These are phyloP conservation scores for Penicillium angulare DNA, from an alignment of 495 filamentous ascomycete genomes.

Conservation along the genomic window DNA sequence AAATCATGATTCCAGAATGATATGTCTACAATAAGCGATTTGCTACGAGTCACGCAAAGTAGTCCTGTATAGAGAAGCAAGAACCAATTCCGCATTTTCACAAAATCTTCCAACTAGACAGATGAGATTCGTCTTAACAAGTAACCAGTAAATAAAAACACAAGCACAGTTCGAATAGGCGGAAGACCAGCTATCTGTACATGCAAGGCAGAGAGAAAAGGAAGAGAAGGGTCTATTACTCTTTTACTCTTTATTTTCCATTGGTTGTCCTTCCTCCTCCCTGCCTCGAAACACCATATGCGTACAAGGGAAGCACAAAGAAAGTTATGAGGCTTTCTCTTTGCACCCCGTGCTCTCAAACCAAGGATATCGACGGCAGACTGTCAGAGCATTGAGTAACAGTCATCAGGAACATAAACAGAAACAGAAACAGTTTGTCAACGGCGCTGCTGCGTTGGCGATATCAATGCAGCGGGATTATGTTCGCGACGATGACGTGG, in stretches of 20 bases:
- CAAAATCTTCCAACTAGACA: conserved; percentile 16
- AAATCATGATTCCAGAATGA: too few species aligned
- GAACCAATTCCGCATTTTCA: too few species aligned
- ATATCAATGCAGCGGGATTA: conserved; percentile 11
- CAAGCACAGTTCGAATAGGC: conserved; percentile 43
- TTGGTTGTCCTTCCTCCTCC: conserved; percentile 21
- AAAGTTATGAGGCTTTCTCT: conserved; percentile 1
- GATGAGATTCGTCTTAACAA: conserved; percentile 32
- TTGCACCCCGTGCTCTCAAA: conserved; percentile 20
- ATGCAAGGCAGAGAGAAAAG: conserved; percentile 37
- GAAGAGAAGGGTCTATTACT: conserved; percentile 29
- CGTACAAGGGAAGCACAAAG: conserved; percentile 19
- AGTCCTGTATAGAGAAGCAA: too few species aligned
- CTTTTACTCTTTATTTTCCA: conserved; percentile 18
- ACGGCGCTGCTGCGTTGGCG: conserved; percentile 7
- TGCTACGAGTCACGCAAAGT: too few species aligned
- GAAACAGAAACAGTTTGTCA: conserved; percentile 19
- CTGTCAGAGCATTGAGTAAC: conserved; percentile 14
- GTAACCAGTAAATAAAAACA: conserved; percentile 29
- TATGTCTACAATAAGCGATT: too few species aligned
- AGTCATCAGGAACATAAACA: conserved; percentile 28
- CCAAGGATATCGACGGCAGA: conserved; percentile 26
- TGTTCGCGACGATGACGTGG: conserved; percentile 5
- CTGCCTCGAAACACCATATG: conserved; percentile 33
- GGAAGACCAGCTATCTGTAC: conserved; percentile 53